Evolutionary conservation across 148 eudicot genomes (phyloP).

Genomic region (Tetragonia tetragonoides): DNA sequence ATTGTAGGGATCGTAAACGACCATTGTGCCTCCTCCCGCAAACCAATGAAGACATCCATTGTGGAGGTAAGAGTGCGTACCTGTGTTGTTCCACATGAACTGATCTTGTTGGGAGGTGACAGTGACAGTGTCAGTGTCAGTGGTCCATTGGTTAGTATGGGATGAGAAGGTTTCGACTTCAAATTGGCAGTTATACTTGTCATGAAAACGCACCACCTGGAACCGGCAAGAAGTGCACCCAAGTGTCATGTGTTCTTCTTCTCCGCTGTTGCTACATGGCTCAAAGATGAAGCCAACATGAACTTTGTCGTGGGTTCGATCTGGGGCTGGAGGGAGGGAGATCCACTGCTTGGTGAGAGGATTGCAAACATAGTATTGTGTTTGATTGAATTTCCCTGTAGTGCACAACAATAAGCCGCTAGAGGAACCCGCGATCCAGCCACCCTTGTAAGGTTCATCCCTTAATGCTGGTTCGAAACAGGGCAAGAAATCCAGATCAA

Average conservation of each 20-base stretch:
- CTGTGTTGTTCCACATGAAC: neutral
- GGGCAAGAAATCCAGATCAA: no score
- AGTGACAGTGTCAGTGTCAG: neutral
- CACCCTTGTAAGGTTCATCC: neutral
- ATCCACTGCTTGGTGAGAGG: neutral
- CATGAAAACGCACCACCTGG: neutral
- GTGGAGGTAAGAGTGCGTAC: neutral
- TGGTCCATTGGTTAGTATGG: neutral
- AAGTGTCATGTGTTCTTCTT: neutral
- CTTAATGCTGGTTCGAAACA: no score
- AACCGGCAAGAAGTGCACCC: neutral
- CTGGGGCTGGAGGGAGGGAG: neutral
- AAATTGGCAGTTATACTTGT: neutral
- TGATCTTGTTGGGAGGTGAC: neutral
- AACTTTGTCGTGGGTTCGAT: neutral
- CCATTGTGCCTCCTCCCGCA: neutral
- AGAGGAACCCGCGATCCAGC: neutral
- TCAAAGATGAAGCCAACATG: neutral
- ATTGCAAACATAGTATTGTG: neutral
- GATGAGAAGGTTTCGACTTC: neutral
- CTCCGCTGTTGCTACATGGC: neutral
- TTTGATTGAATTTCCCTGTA: neutral
- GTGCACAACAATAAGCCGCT: neutral
- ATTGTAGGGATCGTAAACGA: neutral
- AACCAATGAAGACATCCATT: neutral